Evolutionary conservation across 345 rosid genomes (phyloP).

Genomic region (Trapa incisa): DNA sequence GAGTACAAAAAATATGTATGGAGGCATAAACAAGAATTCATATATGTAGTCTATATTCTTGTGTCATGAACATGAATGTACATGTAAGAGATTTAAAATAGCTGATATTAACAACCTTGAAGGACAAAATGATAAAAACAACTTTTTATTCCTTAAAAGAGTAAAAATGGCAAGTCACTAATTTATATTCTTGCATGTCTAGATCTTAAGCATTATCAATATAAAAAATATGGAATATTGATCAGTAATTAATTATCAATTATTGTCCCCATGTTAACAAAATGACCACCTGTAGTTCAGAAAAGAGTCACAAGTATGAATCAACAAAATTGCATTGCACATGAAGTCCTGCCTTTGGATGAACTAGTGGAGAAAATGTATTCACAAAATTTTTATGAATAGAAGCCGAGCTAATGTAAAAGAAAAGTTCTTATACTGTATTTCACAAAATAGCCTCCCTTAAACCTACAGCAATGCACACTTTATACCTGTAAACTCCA

Average conservation of each 20-base stretch:
- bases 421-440: not conserved
- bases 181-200: not conserved
- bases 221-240: not conserved
- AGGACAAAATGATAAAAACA: not conserved
- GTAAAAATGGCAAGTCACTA: not conserved
- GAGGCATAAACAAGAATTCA: not conserved
- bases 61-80: not conserved
- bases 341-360: not conserved
- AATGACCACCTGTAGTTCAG: not conserved
- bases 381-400: not conserved
- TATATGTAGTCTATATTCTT: not conserved
- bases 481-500: slow-evolving; percentile 90
- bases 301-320: not conserved
- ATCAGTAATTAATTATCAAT: not conserved
- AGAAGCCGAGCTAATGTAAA: not conserved
- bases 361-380: not conserved
- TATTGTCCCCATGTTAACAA: not conserved
- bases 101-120: not conserved
- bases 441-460: not conserved
- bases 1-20: not conserved
- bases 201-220: not conserved
- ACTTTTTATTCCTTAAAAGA: not conserved
- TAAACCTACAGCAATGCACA: not conserved
- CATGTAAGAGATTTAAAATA: not conserved
- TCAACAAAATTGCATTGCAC: not conserved